Base-by-base conservation (phyloP, 495 filamentous ascomycete species). In the Lichina pygmaea region DNA sequence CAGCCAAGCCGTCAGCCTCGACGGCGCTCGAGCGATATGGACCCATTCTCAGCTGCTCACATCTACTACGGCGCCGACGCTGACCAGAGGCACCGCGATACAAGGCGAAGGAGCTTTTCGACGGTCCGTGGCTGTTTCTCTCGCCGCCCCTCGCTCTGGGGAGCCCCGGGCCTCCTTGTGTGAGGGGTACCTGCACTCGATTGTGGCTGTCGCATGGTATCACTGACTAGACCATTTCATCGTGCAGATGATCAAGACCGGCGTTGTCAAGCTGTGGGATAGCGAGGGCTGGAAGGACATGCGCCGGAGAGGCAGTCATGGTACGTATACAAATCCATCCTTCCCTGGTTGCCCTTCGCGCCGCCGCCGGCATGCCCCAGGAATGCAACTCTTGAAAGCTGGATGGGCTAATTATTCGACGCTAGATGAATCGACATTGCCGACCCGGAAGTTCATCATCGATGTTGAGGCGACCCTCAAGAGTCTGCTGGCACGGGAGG, bases 391-490 rank as follows among this genome's bases (percentile, higher is more conserved):
- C 36, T 39, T 15, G 36, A 11, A 15, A 2, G 36, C 36, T 39
- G 3, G 3, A 11, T 39, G 10, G 36, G 36, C 36, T 39, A 15
- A 39, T 2, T 15, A 5, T 11, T 15, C 36, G 5, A 39, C 40
- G 17, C 34, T 54, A 71, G 71, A 74, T 60, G 70, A 68, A 51
- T 50, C 59, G 9, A 58, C 66, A 4, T 52, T 59, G 24, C 53
- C 60, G 13, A 66, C 71, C 30, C 77, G 78, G 44, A 73, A 74
- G 50, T 85, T 83, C 60, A 67, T 83, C 8, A 70, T 89, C 57
- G 64, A 79, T 43, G 82, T 93, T 47, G 75, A 86, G 11, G 60
- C 68, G 13, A 89, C 84, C 0, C 65, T 86, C 15, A 62, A 77
- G 42, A 67, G 65, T 30, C 66, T 97, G 30, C 63, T 81, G 32